phyloP scores from a whole-genome alignment of 2,329 filamentous ascomycete species.

The Monosporascus sp. region DNA sequence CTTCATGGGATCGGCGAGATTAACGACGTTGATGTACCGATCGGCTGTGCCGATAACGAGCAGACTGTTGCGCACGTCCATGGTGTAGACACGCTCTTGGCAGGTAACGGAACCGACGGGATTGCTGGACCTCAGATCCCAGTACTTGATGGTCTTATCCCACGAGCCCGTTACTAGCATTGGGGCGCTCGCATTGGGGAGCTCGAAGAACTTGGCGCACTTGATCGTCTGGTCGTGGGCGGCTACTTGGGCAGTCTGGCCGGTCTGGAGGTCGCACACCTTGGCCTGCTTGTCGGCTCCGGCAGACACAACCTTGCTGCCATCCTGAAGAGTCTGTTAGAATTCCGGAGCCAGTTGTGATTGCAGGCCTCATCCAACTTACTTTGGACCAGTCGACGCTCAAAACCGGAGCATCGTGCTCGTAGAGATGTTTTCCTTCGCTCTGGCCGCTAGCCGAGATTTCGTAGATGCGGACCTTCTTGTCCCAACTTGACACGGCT shows the following conservation, averaged over 20 bases:
- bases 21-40: slow-evolving; percentile 91
- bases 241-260: slow-evolving; percentile 67
- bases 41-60: slow-evolving; percentile 91
- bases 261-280: slow-evolving; percentile 72
- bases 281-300: slow-evolving; percentile 89
- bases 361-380: slow-evolving; percentile 25
- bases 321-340: slow-evolving; percentile 59
- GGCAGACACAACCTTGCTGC: slow-evolving; percentile 78
- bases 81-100: slow-evolving; percentile 79
- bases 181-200: slow-evolving; percentile 54
- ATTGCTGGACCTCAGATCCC: slow-evolving; percentile 67
- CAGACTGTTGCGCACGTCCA: slow-evolving; percentile 85
- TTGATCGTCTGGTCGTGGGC: slow-evolving; percentile 81
- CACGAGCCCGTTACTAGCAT: slow-evolving; percentile 90
- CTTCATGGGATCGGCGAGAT: slow-evolving; percentile 78
- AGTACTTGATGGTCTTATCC: slow-evolving; percentile 89
- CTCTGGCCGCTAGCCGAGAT: slow-evolving; percentile 72
- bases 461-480: slow-evolving; percentile 96
- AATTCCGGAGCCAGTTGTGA: neutral
- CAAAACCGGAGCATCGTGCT: slow-evolving; percentile 80
- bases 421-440: slow-evolving; percentile 78
- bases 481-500: slow-evolving; percentile 92
- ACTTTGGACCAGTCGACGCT: slow-evolving; percentile 86
- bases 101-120: slow-evolving; percentile 61
- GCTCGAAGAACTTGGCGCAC: slow-evolving; percentile 71